phyloP scores from a whole-genome alignment of 805 yeast genomes.

The Debaryomyces castellii region DNA sequence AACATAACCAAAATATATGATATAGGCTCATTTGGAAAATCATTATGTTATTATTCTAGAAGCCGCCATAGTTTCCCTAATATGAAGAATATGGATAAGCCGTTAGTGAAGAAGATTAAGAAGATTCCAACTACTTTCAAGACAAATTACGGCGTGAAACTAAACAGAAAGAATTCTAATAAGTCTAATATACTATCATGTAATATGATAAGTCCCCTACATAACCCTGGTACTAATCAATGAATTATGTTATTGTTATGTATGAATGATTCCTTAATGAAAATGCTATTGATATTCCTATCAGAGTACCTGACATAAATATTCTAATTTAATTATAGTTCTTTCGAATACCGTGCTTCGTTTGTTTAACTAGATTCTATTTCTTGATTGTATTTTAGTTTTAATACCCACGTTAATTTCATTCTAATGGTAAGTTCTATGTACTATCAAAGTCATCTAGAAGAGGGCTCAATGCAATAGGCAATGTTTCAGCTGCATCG shows the following conservation, averaged over 20 bases:
- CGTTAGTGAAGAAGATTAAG: not conserved
- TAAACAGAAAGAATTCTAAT: not conserved
- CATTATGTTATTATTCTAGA: not conserved
- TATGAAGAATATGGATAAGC: not conserved
- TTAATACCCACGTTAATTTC: not conserved
- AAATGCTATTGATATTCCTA: not conserved
- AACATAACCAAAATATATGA: not conserved
- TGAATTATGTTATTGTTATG: not conserved
- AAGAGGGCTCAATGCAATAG: slow-evolving; percentile 59
- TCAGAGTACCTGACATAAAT: not conserved
- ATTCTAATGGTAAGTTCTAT: not conserved
- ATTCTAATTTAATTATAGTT: not conserved
- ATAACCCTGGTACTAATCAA: not conserved
- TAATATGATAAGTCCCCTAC: not conserved
- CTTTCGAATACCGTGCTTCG: not conserved
- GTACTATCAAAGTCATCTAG: not conserved
- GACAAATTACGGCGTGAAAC: not conserved
- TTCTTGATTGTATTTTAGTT: not conserved
- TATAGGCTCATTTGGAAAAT: not conserved
- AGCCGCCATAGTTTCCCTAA: not conserved
- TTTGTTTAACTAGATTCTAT: not conserved
- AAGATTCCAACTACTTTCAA: not conserved
- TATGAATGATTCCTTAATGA: not conserved
- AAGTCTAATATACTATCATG: not conserved
- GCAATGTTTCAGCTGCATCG: slow-evolving; percentile 73